Base-by-base conservation (phyloP, 352 stramenopile species). In the Phytophthora meadii region DNA sequence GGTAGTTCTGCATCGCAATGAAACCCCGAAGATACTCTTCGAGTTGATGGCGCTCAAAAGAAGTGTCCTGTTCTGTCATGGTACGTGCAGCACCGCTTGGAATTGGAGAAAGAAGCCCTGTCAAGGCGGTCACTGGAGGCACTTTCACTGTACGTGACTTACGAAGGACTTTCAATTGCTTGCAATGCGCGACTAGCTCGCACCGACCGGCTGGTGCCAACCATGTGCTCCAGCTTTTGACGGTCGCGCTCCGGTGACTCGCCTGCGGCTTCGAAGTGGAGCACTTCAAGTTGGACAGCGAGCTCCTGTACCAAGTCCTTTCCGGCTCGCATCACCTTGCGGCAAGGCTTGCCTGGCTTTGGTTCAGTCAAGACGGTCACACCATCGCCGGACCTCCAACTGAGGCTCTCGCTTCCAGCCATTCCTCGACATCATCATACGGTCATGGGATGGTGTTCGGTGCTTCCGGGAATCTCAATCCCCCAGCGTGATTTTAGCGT, bases 291-390 rank as follows among this genome's bases (percentile, higher is more conserved):
- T 41, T 19, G 45, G 15, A 50, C 53, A 59, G 27, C 19, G 44
- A 54, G 24, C 5, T 14, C 49, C 12, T 22, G 22, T 22, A 2
- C 2, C 19, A 37, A 58, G 51, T 12, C 40, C 28, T 51, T 59
- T 54, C 19, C 54, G 32, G 44, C 28, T 41, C 45, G 34, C 32
- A 39, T 34, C 19, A 17, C 28, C 57, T 53, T n/a, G n/a, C n/a
- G n/a, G n/a, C n/a, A n/a, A n/a, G n/a, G n/a, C n/a, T n/a, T 53
- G 48, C 48, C 59, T 42, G 49, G 49, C 47, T 60, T 66, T 66
- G 27, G 54, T 34, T 49, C 45, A 41, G 28, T 24, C 30, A 42
- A 42, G 39, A 14, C 36, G 22, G 47, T 64, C 54, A 69, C 61
- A 54, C 24, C 61, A 65, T 70, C 53, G 61, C 34, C 15, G 22